These are phyloP conservation scores for Furcasterigmium furcatum DNA, from an alignment of 2,329 filamentous ascomycete species.

Conservation along the genomic window DNA sequence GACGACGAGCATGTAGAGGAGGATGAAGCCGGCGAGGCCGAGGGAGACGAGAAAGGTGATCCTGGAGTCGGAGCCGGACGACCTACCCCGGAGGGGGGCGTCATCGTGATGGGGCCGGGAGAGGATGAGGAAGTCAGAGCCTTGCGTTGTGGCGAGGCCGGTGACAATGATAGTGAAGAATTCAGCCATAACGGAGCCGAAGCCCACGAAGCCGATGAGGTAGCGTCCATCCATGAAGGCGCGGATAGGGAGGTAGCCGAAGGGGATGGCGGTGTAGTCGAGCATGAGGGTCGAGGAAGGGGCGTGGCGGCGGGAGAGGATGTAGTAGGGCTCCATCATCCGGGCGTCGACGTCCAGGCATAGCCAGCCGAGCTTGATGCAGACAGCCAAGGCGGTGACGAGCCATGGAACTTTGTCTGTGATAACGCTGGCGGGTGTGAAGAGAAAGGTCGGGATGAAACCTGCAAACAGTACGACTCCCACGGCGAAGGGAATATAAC, in stretches of 20 bases:
- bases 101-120: conserved; percentile 8
- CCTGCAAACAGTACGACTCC: conserved; percentile 53
- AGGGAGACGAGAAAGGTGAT: conserved; percentile 67
- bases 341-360: conserved; percentile 67
- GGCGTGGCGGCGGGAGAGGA: conserved; percentile 64
- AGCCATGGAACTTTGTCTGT: conserved; percentile 63
- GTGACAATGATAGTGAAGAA: conserved; percentile 68
- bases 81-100: neutral
- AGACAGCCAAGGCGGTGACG: conserved; percentile 62
- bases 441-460: conserved; percentile 61
- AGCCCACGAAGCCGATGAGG: conserved; percentile 65
- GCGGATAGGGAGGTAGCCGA: conserved; percentile 59
- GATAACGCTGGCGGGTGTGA: conserved; percentile 49
- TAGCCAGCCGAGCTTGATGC: conserved; percentile 66
- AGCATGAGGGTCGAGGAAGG: conserved; percentile 63
- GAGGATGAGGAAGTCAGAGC: conserved; percentile 51
- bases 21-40: conserved; percentile 56
- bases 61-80: conserved; percentile 55
- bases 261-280: conserved; percentile 71
- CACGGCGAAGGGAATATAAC: conserved; percentile 58
- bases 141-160: conserved; percentile 62
- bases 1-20: conserved; percentile 61
- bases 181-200: conserved; percentile 71
- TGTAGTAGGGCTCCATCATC: conserved; percentile 73
- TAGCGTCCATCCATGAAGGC: conserved; percentile 62